Evolutionary conservation across 2,329 filamentous ascomycete species (phyloP).

Genomic region (Mollisiaceae sp.): DNA sequence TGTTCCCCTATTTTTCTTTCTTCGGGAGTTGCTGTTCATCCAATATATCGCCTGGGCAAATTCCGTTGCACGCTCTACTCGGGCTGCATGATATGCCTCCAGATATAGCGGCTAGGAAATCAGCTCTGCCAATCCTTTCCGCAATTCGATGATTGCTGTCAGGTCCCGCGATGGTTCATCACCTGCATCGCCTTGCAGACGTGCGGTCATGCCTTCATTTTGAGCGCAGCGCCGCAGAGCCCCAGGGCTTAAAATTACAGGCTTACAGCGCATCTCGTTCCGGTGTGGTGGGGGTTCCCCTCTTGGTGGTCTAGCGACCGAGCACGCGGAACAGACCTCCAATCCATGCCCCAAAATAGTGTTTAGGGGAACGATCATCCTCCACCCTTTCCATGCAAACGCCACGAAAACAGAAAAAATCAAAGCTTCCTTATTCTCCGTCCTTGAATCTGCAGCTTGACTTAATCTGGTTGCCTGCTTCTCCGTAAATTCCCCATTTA

Average conservation of each 20-base stretch:
- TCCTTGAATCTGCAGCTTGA: background rate
- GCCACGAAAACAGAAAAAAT: background rate
- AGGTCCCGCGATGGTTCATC: background rate
- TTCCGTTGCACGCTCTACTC: background rate
- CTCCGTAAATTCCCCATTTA: background rate
- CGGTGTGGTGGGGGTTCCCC: background rate
- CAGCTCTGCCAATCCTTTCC: background rate
- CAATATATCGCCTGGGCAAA: constrained; percentile 1
- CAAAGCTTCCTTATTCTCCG: background rate
- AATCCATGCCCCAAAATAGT: background rate
- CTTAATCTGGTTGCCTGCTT: background rate
- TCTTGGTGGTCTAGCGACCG: constrained; percentile 11
- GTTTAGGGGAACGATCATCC: background rate
- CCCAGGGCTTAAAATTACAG: background rate
- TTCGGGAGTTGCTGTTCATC: no score
- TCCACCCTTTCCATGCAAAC: constrained; percentile 2
- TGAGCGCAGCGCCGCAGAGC: background rate
- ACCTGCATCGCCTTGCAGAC: background rate
- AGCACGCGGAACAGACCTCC: constrained; percentile 5
- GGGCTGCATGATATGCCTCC: background rate
- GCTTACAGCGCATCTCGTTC: background rate
- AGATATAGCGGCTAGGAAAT: background rate
- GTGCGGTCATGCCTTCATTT: background rate
- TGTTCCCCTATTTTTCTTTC: no score
- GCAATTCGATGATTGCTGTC: no score